Conservation (phyloP, 257 asterid genomes). For the Rehmannia glutinosa region DNA sequence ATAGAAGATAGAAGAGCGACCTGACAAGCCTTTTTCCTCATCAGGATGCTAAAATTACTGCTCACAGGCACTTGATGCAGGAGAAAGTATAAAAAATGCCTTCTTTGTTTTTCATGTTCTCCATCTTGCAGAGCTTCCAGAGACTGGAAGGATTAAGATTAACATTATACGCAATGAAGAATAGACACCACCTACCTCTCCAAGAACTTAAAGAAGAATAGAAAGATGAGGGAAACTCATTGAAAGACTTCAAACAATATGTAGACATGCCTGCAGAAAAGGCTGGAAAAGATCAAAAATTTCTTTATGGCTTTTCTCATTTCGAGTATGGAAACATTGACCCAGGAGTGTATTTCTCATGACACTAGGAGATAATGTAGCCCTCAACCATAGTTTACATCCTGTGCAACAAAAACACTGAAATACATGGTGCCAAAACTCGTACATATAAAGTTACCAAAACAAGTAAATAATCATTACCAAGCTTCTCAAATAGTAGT, state of each 20-base stretch:
- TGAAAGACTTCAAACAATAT: conserved; percentile 8
- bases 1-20: conserved; percentile 34
- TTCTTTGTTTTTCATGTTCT: conserved; percentile 93
- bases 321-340: conserved; percentile 97
- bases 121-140: conserved; percentile 99
- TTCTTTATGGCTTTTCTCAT: conserved; percentile 97
- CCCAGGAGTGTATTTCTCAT: conserved; percentile 96
- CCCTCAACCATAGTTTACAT: conserved; percentile 93
- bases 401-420: conserved; percentile 43
- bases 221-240: conserved; percentile 2
- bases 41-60: conserved; percentile 85
- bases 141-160: conserved; percentile 51
- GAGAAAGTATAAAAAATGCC: conserved; percentile 86
- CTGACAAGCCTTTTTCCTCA: conserved; percentile 97
- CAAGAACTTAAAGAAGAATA: neutral
- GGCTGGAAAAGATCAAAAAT: conserved; percentile 98
- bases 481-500: conserved; percentile 90
- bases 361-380: conserved; percentile 90
- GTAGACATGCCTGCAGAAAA: conserved; percentile 75
- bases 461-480: conserved; percentile 39
- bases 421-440: conserved; percentile 10
- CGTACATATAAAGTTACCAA: conserved; percentile 11
- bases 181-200: conserved; percentile 2
- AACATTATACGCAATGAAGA: conserved; percentile 12
- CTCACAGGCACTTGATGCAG: conserved; percentile 96